Base-by-base conservation (phyloP, 495 filamentous ascomycete genomes). In the Staphylotrichum tortipilum region DNA sequence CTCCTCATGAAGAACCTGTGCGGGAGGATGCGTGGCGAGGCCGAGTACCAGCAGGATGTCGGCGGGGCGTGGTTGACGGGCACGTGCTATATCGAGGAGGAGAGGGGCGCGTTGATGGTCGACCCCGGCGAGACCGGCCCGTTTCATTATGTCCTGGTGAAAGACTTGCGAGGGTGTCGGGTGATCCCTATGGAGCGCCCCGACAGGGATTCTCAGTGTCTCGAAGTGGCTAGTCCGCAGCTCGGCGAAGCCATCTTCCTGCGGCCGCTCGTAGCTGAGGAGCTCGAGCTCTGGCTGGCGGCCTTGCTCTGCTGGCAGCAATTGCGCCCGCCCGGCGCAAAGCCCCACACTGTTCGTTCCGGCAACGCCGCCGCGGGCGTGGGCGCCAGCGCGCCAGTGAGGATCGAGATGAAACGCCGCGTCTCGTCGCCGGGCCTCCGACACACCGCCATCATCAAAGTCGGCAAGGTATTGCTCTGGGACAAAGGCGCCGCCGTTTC, bases 281-380 rank as follows among this genome's bases (percentile, higher is more conserved):
- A 95, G 26, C 83, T 88, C 55, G 88, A 96, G 53, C 78, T 83
- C 7, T 98, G 92, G 92, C 82, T 94, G 34, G 90, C 92, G 17
- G 91, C 91, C 15, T 66, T 98, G 41, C 74, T 97, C 3, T 95
- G 88, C 58, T 98, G 92, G 92, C 89, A 94, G 63, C 88, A 91
- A 12, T 80, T 92, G 52, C 81, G 84, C 39, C 85, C 88, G 17
- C 54, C 56, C 12, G 57, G 53, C 10, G 50, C 62, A 31, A 70
- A 61, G 47, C 56, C 63, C 4, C 41, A 56, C 29, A 51, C 50
- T 38, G 47, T 57, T 19, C 64, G 58, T 38, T 48, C 57, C 8
- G 29, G 52, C 5, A 64, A 51, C 19, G 36, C 49, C 44, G 52
- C 54, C 22, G 41, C n/a, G n/a, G n/a, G n/a, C n/a, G n/a, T n/a